Evolutionary conservation across 495 filamentous ascomycete species (phyloP).

Genomic region (Annulohypoxylon stygium): DNA sequence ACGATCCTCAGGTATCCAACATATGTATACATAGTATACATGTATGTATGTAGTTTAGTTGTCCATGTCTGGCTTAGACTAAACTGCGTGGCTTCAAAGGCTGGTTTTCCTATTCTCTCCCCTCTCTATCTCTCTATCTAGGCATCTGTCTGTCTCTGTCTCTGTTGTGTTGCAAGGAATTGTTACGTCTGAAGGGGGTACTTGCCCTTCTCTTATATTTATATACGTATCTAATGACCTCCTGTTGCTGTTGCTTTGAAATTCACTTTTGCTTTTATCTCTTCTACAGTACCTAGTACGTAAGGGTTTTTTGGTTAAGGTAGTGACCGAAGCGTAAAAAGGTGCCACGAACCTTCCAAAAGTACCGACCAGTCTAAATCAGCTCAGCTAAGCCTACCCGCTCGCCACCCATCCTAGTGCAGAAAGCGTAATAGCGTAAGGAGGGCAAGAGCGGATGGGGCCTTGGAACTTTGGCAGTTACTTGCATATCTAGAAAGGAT

Average conservation of each 20-base stretch:
- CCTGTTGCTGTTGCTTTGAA: background rate
- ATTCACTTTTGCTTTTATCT: background rate
- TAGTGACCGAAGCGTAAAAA: conserved; percentile 1
- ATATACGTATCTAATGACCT: too few relatives aligned
- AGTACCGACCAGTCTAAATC: conserved; percentile 6
- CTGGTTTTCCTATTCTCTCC: background rate
- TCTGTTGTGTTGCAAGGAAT: background rate
- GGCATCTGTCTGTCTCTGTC: too few relatives aligned
- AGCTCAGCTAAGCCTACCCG: conserved; percentile 16
- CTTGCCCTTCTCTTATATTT: background rate
- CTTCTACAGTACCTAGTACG: background rate
- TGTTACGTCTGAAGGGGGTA: background rate
- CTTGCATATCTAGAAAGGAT: background rate
- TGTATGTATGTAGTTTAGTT: background rate
- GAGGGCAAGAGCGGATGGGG: conserved; percentile 3
- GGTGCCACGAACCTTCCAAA: conserved; percentile 14
- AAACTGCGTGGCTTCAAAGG: background rate
- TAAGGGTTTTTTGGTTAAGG: conserved; percentile 3
- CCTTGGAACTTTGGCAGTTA: background rate
- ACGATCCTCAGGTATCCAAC: background rate
- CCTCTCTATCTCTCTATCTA: too few relatives aligned
- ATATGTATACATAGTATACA: background rate
- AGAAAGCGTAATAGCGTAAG: background rate
- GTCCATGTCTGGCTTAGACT: background rate
- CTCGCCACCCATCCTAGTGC: background rate